These are phyloP conservation scores for Sugiyamaella mastotermitis DNA, from an alignment of 805 yeast genomes.

Conservation along the genomic window DNA sequence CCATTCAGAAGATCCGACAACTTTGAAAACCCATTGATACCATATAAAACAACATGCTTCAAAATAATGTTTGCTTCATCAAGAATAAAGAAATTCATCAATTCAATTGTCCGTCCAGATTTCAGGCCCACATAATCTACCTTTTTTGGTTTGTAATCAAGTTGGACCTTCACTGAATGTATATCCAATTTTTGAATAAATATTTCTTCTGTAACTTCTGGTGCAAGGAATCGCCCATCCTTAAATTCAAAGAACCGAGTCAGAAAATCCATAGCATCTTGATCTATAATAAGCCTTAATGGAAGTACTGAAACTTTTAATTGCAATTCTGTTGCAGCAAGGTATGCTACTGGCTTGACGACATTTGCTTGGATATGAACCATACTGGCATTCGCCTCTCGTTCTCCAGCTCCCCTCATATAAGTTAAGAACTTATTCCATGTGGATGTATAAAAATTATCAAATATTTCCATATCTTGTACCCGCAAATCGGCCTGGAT, in stretches of 20 bases:
- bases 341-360: slow-evolving; percentile 54
- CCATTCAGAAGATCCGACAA: slow-evolving; percentile 51
- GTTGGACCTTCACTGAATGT: slow-evolving; percentile 46
- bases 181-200: slow-evolving; percentile 62
- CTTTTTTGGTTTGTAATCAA: slow-evolving; percentile 90
- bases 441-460: slow-evolving; percentile 78
- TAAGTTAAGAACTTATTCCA: slow-evolving; percentile 82
- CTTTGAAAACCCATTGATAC: slow-evolving; percentile 66
- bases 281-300: slow-evolving; percentile 79
- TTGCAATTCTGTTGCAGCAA: slow-evolving; percentile 66
- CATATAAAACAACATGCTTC: slow-evolving; percentile 59
- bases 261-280: slow-evolving; percentile 83
- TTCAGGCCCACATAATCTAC: slow-evolving; percentile 78
- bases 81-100: slow-evolving; percentile 80
- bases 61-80: slow-evolving; percentile 77
- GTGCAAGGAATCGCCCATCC: slow-evolving; percentile 50
- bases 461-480: slow-evolving; percentile 55
- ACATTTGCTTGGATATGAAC: slow-evolving; percentile 46
- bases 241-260: slow-evolving; percentile 76
- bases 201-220: slow-evolving; percentile 34
- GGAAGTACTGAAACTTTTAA: slow-evolving; percentile 59
- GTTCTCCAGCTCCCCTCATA: slow-evolving; percentile 60
- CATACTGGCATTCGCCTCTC: slow-evolving; percentile 67
- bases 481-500: slow-evolving; percentile 45
- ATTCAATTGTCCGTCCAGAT: slow-evolving; percentile 81